Conservation (phyloP, 768 basidiomycete genomes). For the Suillus subaureus region DNA sequence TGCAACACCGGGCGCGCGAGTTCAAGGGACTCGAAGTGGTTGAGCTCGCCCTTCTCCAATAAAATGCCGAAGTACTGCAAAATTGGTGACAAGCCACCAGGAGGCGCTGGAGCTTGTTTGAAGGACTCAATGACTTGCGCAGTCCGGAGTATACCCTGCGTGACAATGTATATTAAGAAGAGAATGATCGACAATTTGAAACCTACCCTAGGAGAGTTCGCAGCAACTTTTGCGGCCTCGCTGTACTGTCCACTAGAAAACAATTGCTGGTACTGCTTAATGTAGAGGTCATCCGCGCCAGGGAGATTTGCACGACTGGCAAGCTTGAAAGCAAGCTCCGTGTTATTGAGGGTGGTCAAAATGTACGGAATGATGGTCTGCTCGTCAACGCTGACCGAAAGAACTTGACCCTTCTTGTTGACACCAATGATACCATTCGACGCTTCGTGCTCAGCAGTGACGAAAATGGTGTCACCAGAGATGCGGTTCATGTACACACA, state of each 20-base stretch:
- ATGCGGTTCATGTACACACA: conserved; percentile 99
- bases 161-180: conserved; percentile 11
- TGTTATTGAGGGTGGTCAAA: conserved; percentile 90
- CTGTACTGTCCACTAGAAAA: conserved; percentile 87
- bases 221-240: conserved; percentile 97
- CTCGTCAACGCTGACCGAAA: conserved; percentile 96
- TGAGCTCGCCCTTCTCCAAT: conserved; percentile 98
- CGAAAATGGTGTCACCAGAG: conserved; percentile 98
- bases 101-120: conserved; percentile 90
- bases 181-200: not conserved
- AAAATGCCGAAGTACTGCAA: conserved; percentile 98
- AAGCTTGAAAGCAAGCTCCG: conserved; percentile 96
- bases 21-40: conserved; percentile 94
- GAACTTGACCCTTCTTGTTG: conserved; percentile 98
- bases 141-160: conserved; percentile 90
- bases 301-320: conserved; percentile 95
- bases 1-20: conserved; percentile 94
- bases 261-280: conserved; percentile 90
- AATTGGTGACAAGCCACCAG: conserved; percentile 92
- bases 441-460: conserved; percentile 94
- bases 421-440: conserved; percentile 97
- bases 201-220: conserved; percentile 88
- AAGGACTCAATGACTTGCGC: conserved; percentile 95
- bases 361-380: conserved; percentile 96
- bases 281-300: conserved; percentile 95